Percentiles rank a stretch among this genome's conserved stretches.
Conservation (phyloP, 2,329 filamentous ascomycete species). For the Pezicula radicicola region DNA sequence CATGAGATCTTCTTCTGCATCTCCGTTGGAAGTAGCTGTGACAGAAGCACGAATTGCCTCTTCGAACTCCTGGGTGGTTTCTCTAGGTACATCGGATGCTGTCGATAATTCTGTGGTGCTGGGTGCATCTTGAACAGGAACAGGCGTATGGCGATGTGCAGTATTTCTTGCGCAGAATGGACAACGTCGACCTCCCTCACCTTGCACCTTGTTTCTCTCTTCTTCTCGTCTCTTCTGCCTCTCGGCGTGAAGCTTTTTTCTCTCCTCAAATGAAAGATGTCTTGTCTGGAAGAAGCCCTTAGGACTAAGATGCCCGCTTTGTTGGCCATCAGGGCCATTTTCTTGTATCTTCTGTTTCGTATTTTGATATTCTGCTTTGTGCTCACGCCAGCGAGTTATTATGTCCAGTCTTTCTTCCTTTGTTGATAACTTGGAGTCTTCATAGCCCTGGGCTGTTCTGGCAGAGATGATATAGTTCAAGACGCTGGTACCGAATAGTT, state of each 20-base stretch:
- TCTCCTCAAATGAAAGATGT: slow-evolving; percentile 47
- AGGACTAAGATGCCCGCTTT: slow-evolving; percentile 18
- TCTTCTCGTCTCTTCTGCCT: slow-evolving; percentile 34
- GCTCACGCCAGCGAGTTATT: slow-evolving; percentile 49
- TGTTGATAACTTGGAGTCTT: slow-evolving; percentile 55
- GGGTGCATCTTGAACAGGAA: slow-evolving; percentile 11
- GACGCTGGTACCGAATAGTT: slow-evolving; percentile 65
- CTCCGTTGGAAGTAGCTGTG: slow-evolving; percentile 64
- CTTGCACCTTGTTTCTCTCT: slow-evolving; percentile 20
- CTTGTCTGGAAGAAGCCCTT: slow-evolving; percentile 48
- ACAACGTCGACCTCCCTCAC: slow-evolving; percentile 14
- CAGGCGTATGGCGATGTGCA: slow-evolving; percentile 19
- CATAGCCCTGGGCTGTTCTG: slow-evolving; percentile 70
- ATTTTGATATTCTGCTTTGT: slow-evolving; percentile 32
- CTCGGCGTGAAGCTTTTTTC: slow-evolving; percentile 46
- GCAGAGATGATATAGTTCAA: slow-evolving; percentile 79
- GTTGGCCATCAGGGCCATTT: slow-evolving; percentile 22
- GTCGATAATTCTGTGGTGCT: slow-evolving; percentile 4
- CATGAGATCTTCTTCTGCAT: slow-evolving; percentile 65
- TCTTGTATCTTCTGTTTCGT: slow-evolving; percentile 32
- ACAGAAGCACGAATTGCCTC: slow-evolving; percentile 70
- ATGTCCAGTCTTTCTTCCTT: slow-evolving; percentile 62
- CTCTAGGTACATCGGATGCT: slow-evolving; percentile 11
- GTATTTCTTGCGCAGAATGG: slow-evolving; percentile 19
- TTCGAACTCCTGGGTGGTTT: slow-evolving; percentile 63